Evolutionary conservation across 805 yeast genomes (phyloP), one percentile per base, ranked within the genome.

Genomic region (Monosporozyma siamensis): DNA sequence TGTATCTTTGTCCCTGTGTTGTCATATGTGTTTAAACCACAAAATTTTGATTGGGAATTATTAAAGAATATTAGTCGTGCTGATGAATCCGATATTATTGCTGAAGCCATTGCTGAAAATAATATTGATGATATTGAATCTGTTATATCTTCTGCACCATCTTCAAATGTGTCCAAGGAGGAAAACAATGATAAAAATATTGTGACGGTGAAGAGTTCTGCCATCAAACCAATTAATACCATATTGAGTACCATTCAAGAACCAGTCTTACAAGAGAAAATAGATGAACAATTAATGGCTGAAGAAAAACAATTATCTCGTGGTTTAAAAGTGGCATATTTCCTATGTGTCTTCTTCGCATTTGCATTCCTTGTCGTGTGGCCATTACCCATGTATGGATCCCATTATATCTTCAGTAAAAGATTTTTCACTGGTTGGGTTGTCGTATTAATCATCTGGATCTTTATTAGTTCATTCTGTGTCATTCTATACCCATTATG

Each of bases 351-450:
- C 2, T 64, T 73, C 34, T 69, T 85, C 50, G 77, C 86, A 5
- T 51, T 85, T 7, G 69, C 80, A 38, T 65, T 87, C 39, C 64
- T 87, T 25, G 72, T 88, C 21, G 55, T 87, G 24, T 86, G 94
- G 92, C 96, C 96, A 54, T 83, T 87, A 87, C 95, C 96, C 50
- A 81, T 88, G 92, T 87, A 81, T 60, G 96, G 95, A 25, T 57
- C 81, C 4, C 71, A 74, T 3, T 87, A 87, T 56, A 69, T 87
- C 32, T 88, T 87, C 64, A 76, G 85, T 41, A 79, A 75, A 60
- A 63, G 61, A 44, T 85, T 85, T 65, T 88, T 87, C 63, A 83
- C 92, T 6, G 95, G 95, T 36, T 88, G 95, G 95, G 74, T 88
- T 39, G 77, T 72, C 29, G 94, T 87, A 24, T 78, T 81, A 45